These are phyloP conservation scores for Pelargonium nanum DNA, from an alignment of 345 rosid species.

Conservation along the genomic window DNA sequence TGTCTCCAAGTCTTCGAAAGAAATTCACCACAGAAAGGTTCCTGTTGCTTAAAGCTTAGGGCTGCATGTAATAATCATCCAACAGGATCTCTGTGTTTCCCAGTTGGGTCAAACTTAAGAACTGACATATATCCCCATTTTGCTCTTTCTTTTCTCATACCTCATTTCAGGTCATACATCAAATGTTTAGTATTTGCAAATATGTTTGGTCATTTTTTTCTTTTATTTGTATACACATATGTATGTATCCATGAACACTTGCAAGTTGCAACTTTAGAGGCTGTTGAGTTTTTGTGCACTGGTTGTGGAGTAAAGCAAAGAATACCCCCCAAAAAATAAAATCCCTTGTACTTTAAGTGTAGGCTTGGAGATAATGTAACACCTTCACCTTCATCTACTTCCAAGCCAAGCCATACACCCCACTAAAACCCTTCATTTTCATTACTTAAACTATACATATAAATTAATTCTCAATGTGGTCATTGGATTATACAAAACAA, in stretches of 20 bases:
- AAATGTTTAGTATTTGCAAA: too few relatives aligned
- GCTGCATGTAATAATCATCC: neutral
- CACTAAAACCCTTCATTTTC: constrained; percentile 35
- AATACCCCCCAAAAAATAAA: constrained; percentile 18
- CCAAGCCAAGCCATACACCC: constrained; percentile 74
- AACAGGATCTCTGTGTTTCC: neutral
- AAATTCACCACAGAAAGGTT: neutral
- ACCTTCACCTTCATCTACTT: constrained; percentile 69
- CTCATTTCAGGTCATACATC: neutral
- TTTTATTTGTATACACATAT: too few relatives aligned
- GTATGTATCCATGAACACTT: constrained; percentile 32
- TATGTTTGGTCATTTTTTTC: too few relatives aligned
- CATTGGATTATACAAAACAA: constrained; percentile 28
- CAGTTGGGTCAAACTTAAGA: neutral
- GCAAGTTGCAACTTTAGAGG: constrained; percentile 16
- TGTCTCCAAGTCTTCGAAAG: too few relatives aligned
- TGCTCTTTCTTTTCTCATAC: neutral
- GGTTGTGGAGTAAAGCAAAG: constrained; percentile 89
- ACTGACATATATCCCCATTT: neutral
- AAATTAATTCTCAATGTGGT: constrained; percentile 30
- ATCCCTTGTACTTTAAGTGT: constrained; percentile 86
- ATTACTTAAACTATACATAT: constrained; percentile 42
- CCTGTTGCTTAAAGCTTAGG: neutral
- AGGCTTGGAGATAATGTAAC: constrained; percentile 45
- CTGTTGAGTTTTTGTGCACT: constrained; percentile 18